Evolutionary conservation across 345 rosid genomes (phyloP).

Genomic region (Raphanus raphanistrum): DNA sequence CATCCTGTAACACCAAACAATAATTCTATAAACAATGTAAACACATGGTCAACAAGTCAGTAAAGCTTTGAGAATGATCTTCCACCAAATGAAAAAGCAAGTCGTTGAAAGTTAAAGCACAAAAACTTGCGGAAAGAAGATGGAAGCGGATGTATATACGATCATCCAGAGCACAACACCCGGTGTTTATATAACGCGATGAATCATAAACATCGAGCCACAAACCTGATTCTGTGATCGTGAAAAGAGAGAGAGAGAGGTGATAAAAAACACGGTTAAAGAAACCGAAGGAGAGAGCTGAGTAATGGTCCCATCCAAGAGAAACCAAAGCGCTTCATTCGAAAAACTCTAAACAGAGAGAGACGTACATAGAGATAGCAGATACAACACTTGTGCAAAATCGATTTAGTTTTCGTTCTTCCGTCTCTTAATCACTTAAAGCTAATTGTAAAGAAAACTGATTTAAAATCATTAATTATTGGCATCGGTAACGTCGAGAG

Average conservation of each 20-base stretch:
- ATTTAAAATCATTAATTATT: background rate
- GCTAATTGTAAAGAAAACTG: background rate
- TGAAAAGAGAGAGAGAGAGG: background rate
- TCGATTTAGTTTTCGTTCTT: no score
- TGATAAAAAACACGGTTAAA: constrained; percentile 6
- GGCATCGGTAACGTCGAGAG: background rate
- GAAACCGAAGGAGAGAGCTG: constrained; percentile 16
- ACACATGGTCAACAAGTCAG: background rate
- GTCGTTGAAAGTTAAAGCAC: background rate
- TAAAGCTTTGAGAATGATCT: background rate
- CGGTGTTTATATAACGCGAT: constrained; percentile 1
- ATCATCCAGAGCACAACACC: constrained; percentile 23
- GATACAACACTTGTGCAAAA: background rate
- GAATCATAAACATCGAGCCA: constrained; percentile 12
- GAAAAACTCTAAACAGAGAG: constrained; percentile 15
- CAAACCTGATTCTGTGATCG: constrained; percentile 17
- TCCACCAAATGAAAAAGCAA: background rate
- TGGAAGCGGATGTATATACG: constrained; percentile 7
- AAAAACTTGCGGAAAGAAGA: constrained; percentile 21
- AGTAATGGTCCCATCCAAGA: constrained; percentile 12
- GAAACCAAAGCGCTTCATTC: background rate
- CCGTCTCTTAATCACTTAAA: no score
- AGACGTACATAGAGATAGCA: background rate
- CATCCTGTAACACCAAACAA: constrained; percentile 12
- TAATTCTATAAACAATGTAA: background rate